Percentiles rank a stretch among this genome's conserved stretches.
Evolutionary conservation across 1,284 basidiomycete genomes (phyloP).

Genomic region (Hymenochaete sp.): DNA sequence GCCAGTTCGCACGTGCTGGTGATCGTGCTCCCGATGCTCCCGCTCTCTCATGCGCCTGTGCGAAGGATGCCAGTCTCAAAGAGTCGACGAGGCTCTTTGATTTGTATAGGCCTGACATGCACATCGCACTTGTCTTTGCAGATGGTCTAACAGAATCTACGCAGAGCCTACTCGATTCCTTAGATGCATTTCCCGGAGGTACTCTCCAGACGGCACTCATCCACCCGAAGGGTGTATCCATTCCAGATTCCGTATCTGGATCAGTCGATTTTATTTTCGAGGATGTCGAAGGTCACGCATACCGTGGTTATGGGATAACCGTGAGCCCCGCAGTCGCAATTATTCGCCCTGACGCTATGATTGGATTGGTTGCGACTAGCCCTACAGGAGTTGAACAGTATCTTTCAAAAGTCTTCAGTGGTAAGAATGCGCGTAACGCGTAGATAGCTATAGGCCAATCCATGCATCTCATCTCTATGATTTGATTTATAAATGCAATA

Average conservation of each 20-base stretch:
- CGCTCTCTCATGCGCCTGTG: conserved; percentile 1
- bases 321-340: conserved; percentile 27
- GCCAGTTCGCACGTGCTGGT: background rate
- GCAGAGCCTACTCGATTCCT: background rate
- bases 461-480: too few species aligned
- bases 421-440: too few species aligned
- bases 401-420: conserved; percentile 22
- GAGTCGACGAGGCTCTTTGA: conserved; percentile 15
- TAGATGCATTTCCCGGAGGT: background rate
- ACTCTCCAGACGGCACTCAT: conserved; percentile 10
- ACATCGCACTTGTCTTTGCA: conserved; percentile 18
- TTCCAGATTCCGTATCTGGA: background rate
- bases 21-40: conserved; percentile 9
- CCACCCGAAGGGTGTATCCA: background rate
- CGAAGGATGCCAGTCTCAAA: background rate
- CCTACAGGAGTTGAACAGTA: conserved; percentile 28
- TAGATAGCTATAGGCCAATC: too few species aligned
- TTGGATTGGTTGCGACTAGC: conserved; percentile 31
- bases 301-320: conserved; percentile 29
- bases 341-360: conserved; percentile 33
- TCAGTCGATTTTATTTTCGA: conserved; percentile 21
- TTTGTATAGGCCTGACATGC: conserved; percentile 17
- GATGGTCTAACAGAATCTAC: background rate
- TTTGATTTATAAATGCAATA: too few species aligned
- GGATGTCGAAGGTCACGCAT: conserved; percentile 31